These are phyloP conservation scores for Debaryomyces sp. DNA, from an alignment of 1,139 yeast genomes.

Conservation along the genomic window DNA sequence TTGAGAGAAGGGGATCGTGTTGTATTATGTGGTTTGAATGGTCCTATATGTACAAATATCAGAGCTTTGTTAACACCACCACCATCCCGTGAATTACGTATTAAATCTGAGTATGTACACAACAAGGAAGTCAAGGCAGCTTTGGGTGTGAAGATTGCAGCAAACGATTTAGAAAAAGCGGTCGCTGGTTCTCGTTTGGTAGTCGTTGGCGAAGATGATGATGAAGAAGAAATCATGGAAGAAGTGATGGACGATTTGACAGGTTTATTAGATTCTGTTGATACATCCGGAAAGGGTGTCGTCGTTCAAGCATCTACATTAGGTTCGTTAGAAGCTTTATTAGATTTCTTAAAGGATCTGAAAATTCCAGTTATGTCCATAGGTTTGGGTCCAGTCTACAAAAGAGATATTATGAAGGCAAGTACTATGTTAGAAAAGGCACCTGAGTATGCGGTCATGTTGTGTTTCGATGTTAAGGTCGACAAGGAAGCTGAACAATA, in stretches of 20 bases:
- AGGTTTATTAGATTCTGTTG: conserved; percentile 92
- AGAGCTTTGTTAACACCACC: conserved; percentile 97
- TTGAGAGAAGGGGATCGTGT: conserved; percentile 93
- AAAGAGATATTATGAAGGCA: conserved; percentile 98
- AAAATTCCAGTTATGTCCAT: conserved; percentile 99
- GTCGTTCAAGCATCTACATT: conserved; percentile 98
- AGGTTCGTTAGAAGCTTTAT: conserved; percentile 95
- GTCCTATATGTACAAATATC: conserved; percentile 97
- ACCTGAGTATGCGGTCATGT: conserved; percentile 93
- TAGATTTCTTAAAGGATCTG: conserved; percentile 97
- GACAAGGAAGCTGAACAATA: conserved; percentile 98
- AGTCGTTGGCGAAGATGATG: conserved; percentile 96
- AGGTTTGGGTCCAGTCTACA: conserved; percentile 96
- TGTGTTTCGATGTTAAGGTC: conserved; percentile 95
- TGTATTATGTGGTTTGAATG: conserved; percentile 96
- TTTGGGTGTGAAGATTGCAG: conserved; percentile 97
- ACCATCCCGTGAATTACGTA: conserved; percentile 92
- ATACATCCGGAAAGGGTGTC: conserved; percentile 93
- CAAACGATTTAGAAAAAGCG: conserved; percentile 96
- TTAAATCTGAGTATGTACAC: conserved; percentile 92
- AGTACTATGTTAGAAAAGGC: conserved; percentile 96
- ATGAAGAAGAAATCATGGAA: conserved; percentile 96
- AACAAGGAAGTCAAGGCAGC: conserved; percentile 99
- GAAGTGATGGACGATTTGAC: conserved; percentile 99
- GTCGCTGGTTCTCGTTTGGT: conserved; percentile 97